phyloP scores from a whole-genome alignment of 192 early-diverging fungal genomes.

The Jimgerdemannia lactiflua region DNA sequence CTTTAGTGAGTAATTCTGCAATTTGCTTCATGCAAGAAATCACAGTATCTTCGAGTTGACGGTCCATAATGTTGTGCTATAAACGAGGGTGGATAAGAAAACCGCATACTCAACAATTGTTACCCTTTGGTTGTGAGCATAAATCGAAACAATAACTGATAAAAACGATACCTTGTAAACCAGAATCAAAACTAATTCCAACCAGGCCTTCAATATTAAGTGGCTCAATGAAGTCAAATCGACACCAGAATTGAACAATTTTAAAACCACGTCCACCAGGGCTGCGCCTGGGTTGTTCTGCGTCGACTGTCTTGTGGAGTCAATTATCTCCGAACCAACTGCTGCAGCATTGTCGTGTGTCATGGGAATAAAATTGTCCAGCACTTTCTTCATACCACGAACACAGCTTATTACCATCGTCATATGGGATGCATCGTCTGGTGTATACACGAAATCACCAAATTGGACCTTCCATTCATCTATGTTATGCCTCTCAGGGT shows the following conservation, averaged over 20 bases:
- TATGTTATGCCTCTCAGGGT: conserved; percentile 33
- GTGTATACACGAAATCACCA: conserved; percentile 35
- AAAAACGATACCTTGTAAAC: conserved; percentile 47
- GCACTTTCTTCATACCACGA: conserved; percentile 37
- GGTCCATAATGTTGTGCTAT: conserved; percentile 39
- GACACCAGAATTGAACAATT: conserved; percentile 46
- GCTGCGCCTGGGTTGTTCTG: conserved; percentile 38
- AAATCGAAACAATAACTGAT: too few relatives aligned
- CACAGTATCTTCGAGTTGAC: conserved; percentile 31
- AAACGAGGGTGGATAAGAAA: conserved; percentile 1
- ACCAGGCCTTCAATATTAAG: conserved; percentile 47
- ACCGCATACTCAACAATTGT: too few relatives aligned
- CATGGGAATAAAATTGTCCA: conserved; percentile 38
- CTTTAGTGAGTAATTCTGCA: conserved; percentile 32
- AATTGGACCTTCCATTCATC: conserved; percentile 34
- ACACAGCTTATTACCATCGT: conserved; percentile 29
- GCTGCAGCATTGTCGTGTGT: conserved; percentile 24
- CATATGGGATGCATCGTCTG: conserved; percentile 29
- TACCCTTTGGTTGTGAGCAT: too few relatives aligned
- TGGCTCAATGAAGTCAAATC: conserved; percentile 42
- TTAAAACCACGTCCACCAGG: conserved; percentile 52
- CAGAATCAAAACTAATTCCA: conserved; percentile 52
- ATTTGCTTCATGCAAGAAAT: conserved; percentile 36
- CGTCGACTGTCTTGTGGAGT: not conserved
- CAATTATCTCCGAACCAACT: conserved; percentile 16